These are phyloP conservation scores for Symbiodinium natans DNA, from an alignment of 73 alveolate genomes.

Conservation along the genomic window DNA sequence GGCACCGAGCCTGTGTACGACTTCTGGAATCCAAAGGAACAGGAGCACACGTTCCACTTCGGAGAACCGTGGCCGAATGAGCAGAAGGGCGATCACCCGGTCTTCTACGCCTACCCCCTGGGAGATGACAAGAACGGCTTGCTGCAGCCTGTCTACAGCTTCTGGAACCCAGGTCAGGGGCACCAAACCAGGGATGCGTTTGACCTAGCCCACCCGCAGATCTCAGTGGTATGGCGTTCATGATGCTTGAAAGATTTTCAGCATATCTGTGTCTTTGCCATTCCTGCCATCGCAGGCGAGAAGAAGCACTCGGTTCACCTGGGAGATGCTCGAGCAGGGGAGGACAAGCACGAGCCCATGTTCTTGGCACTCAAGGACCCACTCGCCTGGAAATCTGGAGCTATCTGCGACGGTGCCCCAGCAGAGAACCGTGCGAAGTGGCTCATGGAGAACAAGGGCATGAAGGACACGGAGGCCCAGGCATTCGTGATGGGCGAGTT, in stretches of 20 bases:
- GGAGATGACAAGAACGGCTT: constrained; percentile 79
- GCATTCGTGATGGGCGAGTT: constrained; percentile 52
- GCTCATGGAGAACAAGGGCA: constrained; percentile 88
- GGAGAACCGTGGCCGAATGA: constrained; percentile 74
- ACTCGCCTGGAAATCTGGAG: constrained; percentile 28
- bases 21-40: constrained; percentile 66
- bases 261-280: not conserved
- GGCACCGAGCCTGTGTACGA: constrained; percentile 80
- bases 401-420: constrained; percentile 20
- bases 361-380: constrained; percentile 54
- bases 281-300: not conserved
- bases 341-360: constrained; percentile 67
- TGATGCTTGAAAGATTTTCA: too few species aligned
- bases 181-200: not conserved
- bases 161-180: not conserved
- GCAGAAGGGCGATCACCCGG: constrained; percentile 86
- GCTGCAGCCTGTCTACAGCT: not conserved
- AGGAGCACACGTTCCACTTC: constrained; percentile 81
- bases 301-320: constrained; percentile 47
- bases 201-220: too few species aligned
- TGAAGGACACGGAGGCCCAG: constrained; percentile 57
- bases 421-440: constrained; percentile 60
- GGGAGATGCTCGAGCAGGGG: constrained; percentile 45
- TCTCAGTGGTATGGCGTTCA: too few species aligned
- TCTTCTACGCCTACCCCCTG: constrained; percentile 73